phyloP scores from a whole-genome alignment of 2,329 filamentous ascomycete genomes.

The Orbilia quercus region DNA sequence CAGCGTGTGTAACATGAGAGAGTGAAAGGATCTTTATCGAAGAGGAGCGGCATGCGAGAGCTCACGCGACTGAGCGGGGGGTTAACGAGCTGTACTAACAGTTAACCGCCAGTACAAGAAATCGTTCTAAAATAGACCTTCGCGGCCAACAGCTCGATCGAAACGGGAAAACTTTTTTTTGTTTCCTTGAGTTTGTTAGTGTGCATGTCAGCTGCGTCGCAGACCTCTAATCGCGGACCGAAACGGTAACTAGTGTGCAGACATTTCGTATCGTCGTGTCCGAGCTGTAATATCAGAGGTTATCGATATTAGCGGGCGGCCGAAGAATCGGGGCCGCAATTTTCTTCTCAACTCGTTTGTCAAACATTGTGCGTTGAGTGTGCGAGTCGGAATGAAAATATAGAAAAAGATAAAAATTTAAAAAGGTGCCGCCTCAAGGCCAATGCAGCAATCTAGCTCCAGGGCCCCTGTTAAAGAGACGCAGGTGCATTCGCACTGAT shows the following conservation, averaged over 20 bases:
- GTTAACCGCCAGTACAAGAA: constrained; percentile 48
- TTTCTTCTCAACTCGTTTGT: too few relatives aligned
- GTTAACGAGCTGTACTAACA: neutral
- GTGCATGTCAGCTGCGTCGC: constrained; percentile 9
- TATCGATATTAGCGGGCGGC: constrained; percentile 1
- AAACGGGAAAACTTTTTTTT: too few relatives aligned
- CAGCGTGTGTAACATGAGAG: constrained; percentile 23
- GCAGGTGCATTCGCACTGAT: constrained; percentile 37
- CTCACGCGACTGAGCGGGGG: constrained; percentile 29
- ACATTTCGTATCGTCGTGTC: constrained; percentile 27
- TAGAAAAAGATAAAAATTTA: constrained; percentile 42
- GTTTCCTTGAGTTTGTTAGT: neutral
- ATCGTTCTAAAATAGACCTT: constrained; percentile 12
- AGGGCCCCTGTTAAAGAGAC: constrained; percentile 8
- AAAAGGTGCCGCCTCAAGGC: constrained; percentile 43
- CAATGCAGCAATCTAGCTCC: constrained; percentile 12
- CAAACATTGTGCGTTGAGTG: too few relatives aligned
- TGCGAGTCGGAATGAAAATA: constrained; percentile 46
- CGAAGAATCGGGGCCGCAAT: constrained; percentile 2
- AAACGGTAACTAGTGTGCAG: neutral
- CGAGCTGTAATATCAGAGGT: constrained; percentile 1
- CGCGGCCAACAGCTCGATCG: neutral
- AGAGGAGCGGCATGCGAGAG: constrained; percentile 2
- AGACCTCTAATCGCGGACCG: neutral
- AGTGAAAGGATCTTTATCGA: constrained; percentile 1